These are phyloP conservation scores for Suhomyces canberraensis DNA, from an alignment of 805 yeast species.

Conservation along the genomic window DNA sequence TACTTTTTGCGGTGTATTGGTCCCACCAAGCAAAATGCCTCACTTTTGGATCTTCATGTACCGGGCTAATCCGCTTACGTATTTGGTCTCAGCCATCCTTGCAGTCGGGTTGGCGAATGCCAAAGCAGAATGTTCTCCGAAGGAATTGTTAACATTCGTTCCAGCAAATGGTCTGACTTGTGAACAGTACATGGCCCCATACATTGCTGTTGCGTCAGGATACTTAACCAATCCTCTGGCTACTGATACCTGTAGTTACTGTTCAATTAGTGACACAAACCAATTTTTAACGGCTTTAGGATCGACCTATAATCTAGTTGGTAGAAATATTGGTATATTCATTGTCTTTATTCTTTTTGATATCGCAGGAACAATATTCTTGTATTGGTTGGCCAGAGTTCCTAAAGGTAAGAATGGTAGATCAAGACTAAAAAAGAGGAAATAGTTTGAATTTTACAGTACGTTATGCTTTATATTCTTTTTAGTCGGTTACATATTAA, in stretches of 20 bases:
- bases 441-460: too few relatives aligned
- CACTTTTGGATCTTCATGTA: constrained; percentile 29
- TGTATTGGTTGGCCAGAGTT: constrained; percentile 43
- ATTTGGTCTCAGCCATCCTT: constrained; percentile 15
- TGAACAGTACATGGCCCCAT: constrained; percentile 19
- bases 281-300: constrained; percentile 47
- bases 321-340: constrained; percentile 30
- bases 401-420: constrained; percentile 20
- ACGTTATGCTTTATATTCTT: too few relatives aligned
- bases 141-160: constrained; percentile 15
- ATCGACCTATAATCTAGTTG: constrained; percentile 33
- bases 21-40: constrained; percentile 15
- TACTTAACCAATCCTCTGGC: constrained; percentile 40
- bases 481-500: too few relatives aligned
- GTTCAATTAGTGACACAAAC: constrained; percentile 59
- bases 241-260: constrained; percentile 57
- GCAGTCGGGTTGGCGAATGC: constrained; percentile 17
- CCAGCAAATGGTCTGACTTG: constrained; percentile 21
- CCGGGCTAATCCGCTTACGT: constrained; percentile 26
- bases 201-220: constrained; percentile 18
- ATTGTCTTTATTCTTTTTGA: constrained; percentile 25
- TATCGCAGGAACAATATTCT: constrained; percentile 21
- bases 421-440: background rate
- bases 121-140: constrained; percentile 14
- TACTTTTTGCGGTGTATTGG: constrained; percentile 29